Base-by-base conservation (phyloP, 1,284 basidiomycete genomes). In the Ustilago loliicola region DNA sequence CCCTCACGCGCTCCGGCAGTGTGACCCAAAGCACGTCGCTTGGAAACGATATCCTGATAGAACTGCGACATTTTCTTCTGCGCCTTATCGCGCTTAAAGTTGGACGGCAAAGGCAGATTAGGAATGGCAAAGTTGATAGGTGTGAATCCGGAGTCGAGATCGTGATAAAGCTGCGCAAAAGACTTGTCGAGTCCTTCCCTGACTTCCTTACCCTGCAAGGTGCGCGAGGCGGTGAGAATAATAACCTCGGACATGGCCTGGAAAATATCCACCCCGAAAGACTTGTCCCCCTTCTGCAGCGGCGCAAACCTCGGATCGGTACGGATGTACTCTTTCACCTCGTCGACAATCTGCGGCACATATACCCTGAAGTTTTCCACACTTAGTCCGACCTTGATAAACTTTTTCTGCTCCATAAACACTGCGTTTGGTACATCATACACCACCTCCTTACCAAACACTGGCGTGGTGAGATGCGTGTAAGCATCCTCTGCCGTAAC, bases 391-490 rank as follows among this genome's bases (percentile, higher is more conserved):
- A 95, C 92, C 88, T 88, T 88, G 75, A 89, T 88, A 80, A 99
- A 98, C 87, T 93, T 94, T 90, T 99, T 99, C 88, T 99, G 97
- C 86, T 99, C 96, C 96, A 99, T 99, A 86, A 99, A 92, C 59
- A 94, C 89, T 64, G 95, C 93, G 87, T 99, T 99, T 34, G 97
- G 96, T 65, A 95, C 92, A 85, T 98, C 96, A 87, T 99, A 99
- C 5, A 98, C 96, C 53, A 99, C 97, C 61, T 95, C 95, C 86
- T 95, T 95, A 62, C 97, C 97, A 83, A 99, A 99, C 10, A 88
- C 86, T 10, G 86, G 86, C 13, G 85, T 86, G 25, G 84, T 85
- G 32, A 86, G 67, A 36, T 82, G 81, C 32, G 92, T 95, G 87
- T 99, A 99, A 9, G 95, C 96, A 75, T 96, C 95, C 88, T 99